phyloP scores from a whole-genome alignment of 441 rosid genomes.

The Erodium texanum region DNA sequence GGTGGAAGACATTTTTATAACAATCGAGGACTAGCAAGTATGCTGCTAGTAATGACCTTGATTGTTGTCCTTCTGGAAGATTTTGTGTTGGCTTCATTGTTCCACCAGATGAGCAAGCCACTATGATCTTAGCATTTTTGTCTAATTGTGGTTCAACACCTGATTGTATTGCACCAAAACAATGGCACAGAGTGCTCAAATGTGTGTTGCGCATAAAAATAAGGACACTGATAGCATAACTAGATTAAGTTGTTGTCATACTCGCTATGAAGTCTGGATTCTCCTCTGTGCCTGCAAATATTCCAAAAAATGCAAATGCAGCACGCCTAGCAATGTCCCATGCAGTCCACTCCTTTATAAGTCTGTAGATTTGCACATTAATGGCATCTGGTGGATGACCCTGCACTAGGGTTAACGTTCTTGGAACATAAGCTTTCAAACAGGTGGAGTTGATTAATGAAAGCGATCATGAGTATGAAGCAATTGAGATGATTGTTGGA shows the following conservation, averaged over 20 bases:
- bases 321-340: slow-evolving; percentile 80
- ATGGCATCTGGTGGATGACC: slow-evolving; percentile 80
- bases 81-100: slow-evolving; percentile 78
- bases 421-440: background rate
- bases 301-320: slow-evolving; percentile 95
- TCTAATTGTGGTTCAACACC: slow-evolving; percentile 68
- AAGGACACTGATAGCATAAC: background rate
- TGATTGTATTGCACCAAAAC: slow-evolving; percentile 18
- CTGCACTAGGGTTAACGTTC: slow-evolving; percentile 21
- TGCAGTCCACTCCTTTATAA: slow-evolving; percentile 87
- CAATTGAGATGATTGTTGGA: background rate
- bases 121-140: slow-evolving; percentile 77
- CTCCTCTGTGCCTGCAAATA: slow-evolving; percentile 90
- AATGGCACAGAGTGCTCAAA: background rate
- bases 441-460: background rate
- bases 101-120: slow-evolving; percentile 83
- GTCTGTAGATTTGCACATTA: slow-evolving; percentile 80
- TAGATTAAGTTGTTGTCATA: slow-evolving; percentile 13
- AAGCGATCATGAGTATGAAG: background rate
- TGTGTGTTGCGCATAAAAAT: background rate
- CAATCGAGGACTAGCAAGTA: slow-evolving; percentile 78
- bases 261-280: slow-evolving; percentile 75
- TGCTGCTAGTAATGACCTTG: slow-evolving; percentile 75
- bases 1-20: slow-evolving; percentile 59
- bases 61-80: slow-evolving; percentile 91